phyloP scores from a whole-genome alignment of 2,329 filamentous ascomycete species.

The Polychaeton citri region DNA sequence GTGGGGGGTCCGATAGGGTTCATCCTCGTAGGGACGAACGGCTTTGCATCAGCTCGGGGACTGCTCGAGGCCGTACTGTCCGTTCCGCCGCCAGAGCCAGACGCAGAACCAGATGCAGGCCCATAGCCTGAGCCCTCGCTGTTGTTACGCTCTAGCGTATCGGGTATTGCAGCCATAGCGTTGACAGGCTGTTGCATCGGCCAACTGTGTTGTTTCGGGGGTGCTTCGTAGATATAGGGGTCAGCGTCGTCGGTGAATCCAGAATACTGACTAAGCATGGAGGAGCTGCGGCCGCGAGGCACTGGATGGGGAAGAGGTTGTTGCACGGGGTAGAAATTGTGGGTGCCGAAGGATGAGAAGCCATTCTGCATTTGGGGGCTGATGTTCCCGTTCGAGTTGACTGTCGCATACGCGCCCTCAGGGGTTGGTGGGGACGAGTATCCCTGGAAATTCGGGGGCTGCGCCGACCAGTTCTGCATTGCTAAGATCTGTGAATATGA shows the following conservation, averaged over 20 bases:
- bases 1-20: conserved; percentile 15
- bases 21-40: conserved; percentile 14
- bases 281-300: conserved; percentile 34
- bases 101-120: conserved; percentile 5
- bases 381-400: conserved; percentile 21
- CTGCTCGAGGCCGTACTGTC: conserved; percentile 17
- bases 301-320: conserved; percentile 6
- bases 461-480: conserved; percentile 14
- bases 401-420: conserved; percentile 44
- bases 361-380: conserved; percentile 8
- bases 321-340: conserved; percentile 10
- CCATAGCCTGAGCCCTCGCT: conserved; percentile 8
- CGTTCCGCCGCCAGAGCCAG: conserved; percentile 12
- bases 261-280: conserved; percentile 39
- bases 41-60: conserved; percentile 20
- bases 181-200: conserved; percentile 7
- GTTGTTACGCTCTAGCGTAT: conserved; percentile 9
- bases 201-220: conserved; percentile 12
- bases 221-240: conserved; percentile 12
- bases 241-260: conserved; percentile 34
- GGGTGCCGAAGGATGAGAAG: conserved; percentile 8
- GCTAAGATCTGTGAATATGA: conserved; percentile 24
- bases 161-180: conserved; percentile 5
- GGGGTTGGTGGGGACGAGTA: conserved; percentile 38
- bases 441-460: conserved; percentile 10